Evolutionary conservation across 2,329 filamentous ascomycete species (phyloP).

Genomic region (Graphilbum ipis-grandicollis): DNA sequence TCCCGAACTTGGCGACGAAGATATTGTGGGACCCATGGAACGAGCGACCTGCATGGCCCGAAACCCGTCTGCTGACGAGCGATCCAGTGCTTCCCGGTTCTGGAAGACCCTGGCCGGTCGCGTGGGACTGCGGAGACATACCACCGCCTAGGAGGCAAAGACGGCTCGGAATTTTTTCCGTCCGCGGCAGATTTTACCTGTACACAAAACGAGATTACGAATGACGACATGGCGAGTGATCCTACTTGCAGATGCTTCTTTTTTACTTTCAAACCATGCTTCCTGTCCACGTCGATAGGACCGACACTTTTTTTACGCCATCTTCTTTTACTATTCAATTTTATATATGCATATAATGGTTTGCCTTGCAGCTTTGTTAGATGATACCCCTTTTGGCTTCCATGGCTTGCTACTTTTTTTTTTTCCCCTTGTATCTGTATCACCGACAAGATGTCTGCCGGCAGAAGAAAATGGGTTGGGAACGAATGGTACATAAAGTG

Average conservation of each 20-base stretch:
- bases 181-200: no score
- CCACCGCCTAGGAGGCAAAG: not conserved
- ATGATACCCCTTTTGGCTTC: not conserved
- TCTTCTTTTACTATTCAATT: no score
- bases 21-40: conserved; percentile 87
- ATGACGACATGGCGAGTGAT: no score
- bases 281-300: no score
- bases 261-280: no score
- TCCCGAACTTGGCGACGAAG: conserved; percentile 70
- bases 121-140: conserved; percentile 17
- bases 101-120: conserved; percentile 31
- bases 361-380: not conserved
- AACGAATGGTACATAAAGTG: not conserved
- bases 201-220: no score
- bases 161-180: no score
- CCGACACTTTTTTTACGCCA: no score
- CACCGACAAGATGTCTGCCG: not conserved
- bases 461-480: not conserved
- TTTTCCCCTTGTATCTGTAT: not conserved
- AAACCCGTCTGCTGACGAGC: not conserved
- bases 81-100: conserved; percentile 17
- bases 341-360: no score
- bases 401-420: not conserved
- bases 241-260: no score
- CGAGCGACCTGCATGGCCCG: conserved; percentile 22